These are phyloP conservation scores for Gastrodia elata DNA, from an alignment of 106 monocot species.

Conservation along the genomic window DNA sequence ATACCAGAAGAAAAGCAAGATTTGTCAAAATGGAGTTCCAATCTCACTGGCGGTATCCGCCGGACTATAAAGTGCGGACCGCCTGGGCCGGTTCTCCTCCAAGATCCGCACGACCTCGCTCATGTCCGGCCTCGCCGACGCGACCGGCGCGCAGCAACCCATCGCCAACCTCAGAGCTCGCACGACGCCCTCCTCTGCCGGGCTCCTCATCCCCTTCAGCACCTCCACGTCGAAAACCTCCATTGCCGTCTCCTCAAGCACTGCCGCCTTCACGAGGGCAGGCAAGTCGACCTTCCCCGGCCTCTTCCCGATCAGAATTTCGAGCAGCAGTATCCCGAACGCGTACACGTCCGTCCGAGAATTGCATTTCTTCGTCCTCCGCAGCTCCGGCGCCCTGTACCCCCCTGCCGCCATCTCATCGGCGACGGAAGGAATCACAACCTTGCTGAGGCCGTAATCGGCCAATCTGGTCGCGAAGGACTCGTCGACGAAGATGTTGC, in stretches of 20 bases:
- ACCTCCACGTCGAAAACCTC: constrained; percentile 81
- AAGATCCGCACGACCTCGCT: constrained; percentile 72
- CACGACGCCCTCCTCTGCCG: constrained; percentile 70
- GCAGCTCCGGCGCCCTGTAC: constrained; percentile 82
- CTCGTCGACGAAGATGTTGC: constrained; percentile 68
- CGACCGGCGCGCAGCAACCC: constrained; percentile 92
- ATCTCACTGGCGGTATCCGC: constrained; percentile 56
- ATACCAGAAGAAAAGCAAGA: background rate
- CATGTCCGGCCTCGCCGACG: constrained; percentile 77
- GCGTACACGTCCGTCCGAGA: constrained; percentile 70
- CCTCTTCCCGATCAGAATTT: constrained; percentile 76
- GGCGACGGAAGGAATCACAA: constrained; percentile 69
- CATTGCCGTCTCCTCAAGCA: constrained; percentile 82
- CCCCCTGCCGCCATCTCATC: constrained; percentile 71
- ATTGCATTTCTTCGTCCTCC: constrained; percentile 60
- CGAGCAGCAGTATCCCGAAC: constrained; percentile 69
- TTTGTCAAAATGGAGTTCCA: constrained; percentile 48
- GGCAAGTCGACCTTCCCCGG: constrained; percentile 65
- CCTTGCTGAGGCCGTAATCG: constrained; percentile 56
- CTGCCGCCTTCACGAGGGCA: constrained; percentile 75
- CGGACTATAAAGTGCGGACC: constrained; percentile 74
- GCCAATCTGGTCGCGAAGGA: constrained; percentile 60
- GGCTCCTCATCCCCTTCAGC: constrained; percentile 53
- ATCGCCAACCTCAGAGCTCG: constrained; percentile 83
- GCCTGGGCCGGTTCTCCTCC: constrained; percentile 83